Evolutionary conservation across 805 yeast genomes (phyloP).

Genomic region (Candida adriatica): DNA sequence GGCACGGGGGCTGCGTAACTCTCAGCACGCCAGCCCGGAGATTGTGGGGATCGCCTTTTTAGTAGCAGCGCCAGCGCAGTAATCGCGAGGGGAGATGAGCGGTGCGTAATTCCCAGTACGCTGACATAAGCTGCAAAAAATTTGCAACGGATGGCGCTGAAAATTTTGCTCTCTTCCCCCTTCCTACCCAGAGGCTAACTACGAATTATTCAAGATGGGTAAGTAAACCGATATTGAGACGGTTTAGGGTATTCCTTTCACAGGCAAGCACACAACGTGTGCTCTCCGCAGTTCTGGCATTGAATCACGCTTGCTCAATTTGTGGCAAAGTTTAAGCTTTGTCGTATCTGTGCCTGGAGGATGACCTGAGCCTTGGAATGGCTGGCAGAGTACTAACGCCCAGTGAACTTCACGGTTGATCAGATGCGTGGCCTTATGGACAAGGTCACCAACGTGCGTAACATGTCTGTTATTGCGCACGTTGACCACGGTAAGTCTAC

Average conservation of each 20-base stretch:
- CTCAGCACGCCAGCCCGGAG: neutral
- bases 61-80: no score
- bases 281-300: no score
- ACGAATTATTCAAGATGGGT: conserved; percentile 25
- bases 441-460: conserved; percentile 99
- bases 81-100: no score
- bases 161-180: conserved; percentile 9
- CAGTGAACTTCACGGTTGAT: conserved; percentile 57
- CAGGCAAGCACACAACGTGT: no score
- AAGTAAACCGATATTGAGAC: conserved; percentile 7
- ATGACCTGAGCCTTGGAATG: no score
- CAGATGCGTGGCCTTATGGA: conserved; percentile 99
- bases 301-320: neutral
- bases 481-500: conserved; percentile 99
- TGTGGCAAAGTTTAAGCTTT: no score
- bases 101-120: neutral
- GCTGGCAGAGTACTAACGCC: conserved; percentile 20
- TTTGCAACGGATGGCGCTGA: conserved; percentile 3
- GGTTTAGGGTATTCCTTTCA: neutral
- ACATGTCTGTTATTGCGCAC: conserved; percentile 99
- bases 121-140: conserved; percentile 5
- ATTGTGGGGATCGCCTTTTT: no score
- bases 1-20: no score
- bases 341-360: no score
- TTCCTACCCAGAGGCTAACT: conserved; percentile 1